Evolutionary conservation across 1,284 basidiomycete species (phyloP).

Genomic region (Leccinum subatratum): DNA sequence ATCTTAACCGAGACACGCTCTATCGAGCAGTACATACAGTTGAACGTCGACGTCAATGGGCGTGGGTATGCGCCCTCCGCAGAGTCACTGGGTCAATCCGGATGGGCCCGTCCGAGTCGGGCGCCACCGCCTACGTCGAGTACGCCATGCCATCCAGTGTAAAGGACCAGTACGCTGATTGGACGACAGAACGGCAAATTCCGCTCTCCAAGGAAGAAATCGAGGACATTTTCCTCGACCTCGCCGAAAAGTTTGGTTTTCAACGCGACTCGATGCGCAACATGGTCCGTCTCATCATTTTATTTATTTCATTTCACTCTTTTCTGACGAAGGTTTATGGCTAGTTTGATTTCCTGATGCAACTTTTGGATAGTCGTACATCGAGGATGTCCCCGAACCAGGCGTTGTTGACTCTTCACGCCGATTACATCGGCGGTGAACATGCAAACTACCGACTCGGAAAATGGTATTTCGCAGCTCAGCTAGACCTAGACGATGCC

Average conservation of each 20-base stretch:
- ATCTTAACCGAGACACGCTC: too few species aligned
- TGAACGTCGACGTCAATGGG: conserved; percentile 66
- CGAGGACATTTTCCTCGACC: conserved; percentile 96
- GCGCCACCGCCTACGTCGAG: conserved; percentile 56
- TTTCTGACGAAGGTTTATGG: conserved; percentile 10
- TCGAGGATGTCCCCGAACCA: conserved; percentile 98
- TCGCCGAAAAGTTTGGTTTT: conserved; percentile 99
- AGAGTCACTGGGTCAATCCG: conserved; percentile 64
- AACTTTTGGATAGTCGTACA: conserved; percentile 90
- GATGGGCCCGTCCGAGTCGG: conserved; percentile 57
- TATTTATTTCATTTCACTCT: conserved; percentile 3
- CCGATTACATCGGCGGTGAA: conserved; percentile 98
- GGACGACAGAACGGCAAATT: conserved; percentile 88
- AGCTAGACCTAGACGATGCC: conserved; percentile 97
- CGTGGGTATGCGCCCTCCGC: conserved; percentile 65
- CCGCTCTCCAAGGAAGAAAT: conserved; percentile 98
- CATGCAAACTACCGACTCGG: conserved; percentile 97
- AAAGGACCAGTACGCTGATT: conserved; percentile 86
- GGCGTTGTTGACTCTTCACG: conserved; percentile 91
- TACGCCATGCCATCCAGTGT: conserved; percentile 44
- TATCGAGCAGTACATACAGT: too few species aligned
- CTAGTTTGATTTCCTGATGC: conserved; percentile 97
- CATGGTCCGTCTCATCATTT: conserved; percentile 54
- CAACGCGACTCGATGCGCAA: conserved; percentile 89
- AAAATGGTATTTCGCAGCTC: conserved; percentile 99